phyloP scores from a whole-genome alignment of 805 yeast genomes.

The Spathaspora passalidarum region DNA sequence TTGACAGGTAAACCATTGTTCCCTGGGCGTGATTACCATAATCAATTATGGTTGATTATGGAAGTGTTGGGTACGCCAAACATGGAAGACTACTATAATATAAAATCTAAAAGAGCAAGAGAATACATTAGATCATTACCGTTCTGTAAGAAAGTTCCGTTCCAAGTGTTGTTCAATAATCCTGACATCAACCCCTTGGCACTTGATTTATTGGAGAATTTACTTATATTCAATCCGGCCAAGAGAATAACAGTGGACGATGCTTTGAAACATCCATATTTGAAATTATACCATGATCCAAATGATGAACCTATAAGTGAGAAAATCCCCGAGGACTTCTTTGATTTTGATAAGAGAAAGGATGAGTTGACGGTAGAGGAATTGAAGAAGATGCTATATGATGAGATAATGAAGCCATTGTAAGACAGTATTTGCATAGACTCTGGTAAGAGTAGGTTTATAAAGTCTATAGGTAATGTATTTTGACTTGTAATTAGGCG shows the following conservation, averaged over 20 bases:
- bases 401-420: constrained; percentile 69
- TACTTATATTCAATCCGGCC: constrained; percentile 70
- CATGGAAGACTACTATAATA: constrained; percentile 70
- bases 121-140: constrained; percentile 85
- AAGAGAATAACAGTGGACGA: constrained; percentile 72
- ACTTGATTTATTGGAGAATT: constrained; percentile 58
- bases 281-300: constrained; percentile 89
- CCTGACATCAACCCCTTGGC: constrained; percentile 39
- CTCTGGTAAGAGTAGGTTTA: too few species aligned
- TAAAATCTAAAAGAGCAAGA: constrained; percentile 78
- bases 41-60: constrained; percentile 81
- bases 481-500: too few species aligned
- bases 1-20: constrained; percentile 82
- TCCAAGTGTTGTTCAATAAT: constrained; percentile 43
- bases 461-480: too few species aligned
- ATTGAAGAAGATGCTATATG: constrained; percentile 72
- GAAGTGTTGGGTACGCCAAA: constrained; percentile 86
- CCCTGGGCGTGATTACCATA: constrained; percentile 93
- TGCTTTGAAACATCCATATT: constrained; percentile 82
- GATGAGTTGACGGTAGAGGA: constrained; percentile 76
- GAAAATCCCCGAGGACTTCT: constrained; percentile 81
- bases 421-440: too few species aligned
- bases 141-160: constrained; percentile 58
- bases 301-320: constrained; percentile 86
- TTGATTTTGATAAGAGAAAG: constrained; percentile 82